Conservation (phyloP, 2,329 filamentous ascomycete species). For the Apiospora arundinis region DNA sequence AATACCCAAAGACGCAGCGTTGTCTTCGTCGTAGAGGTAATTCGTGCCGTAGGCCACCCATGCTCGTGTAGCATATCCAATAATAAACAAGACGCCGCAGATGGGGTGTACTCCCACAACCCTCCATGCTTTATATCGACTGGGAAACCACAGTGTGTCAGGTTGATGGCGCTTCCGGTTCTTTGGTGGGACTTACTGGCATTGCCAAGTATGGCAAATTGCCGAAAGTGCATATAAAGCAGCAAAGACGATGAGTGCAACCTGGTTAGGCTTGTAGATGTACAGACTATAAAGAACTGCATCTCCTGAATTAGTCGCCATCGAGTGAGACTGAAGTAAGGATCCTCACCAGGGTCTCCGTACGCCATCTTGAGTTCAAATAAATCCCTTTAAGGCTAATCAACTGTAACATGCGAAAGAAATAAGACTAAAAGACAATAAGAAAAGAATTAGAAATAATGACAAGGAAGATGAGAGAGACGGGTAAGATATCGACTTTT, state of each 20-base stretch:
- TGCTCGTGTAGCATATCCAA: slow-evolving; percentile 60
- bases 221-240: slow-evolving; percentile 54
- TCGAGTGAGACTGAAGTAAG: rapidly evolving
- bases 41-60: slow-evolving; percentile 53
- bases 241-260: slow-evolving; percentile 59
- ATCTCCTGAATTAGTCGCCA: background rate
- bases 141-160: slow-evolving; percentile 31
- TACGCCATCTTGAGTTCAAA: background rate
- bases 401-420: background rate
- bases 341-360: slow-evolving; percentile 5
- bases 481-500: background rate
- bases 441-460: background rate
- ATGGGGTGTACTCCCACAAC: slow-evolving; percentile 57
- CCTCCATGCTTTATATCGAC: slow-evolving; percentile 58
- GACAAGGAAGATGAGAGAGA: no score
- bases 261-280: slow-evolving; percentile 61
- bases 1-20: slow-evolving; percentile 40
- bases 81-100: slow-evolving; percentile 56
- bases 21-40: slow-evolving; percentile 34
- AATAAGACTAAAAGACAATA: background rate
- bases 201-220: slow-evolving; percentile 59
- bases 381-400: no score
- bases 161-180: background rate
- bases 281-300: slow-evolving; percentile 41
- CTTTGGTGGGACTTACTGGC: slow-evolving; percentile 39